Percentiles rank a stretch among this genome's conserved stretches.
These are phyloP conservation scores for Emericellopsis atlantica DNA, from an alignment of 2,329 filamentous ascomycete species.

Conservation along the genomic window DNA sequence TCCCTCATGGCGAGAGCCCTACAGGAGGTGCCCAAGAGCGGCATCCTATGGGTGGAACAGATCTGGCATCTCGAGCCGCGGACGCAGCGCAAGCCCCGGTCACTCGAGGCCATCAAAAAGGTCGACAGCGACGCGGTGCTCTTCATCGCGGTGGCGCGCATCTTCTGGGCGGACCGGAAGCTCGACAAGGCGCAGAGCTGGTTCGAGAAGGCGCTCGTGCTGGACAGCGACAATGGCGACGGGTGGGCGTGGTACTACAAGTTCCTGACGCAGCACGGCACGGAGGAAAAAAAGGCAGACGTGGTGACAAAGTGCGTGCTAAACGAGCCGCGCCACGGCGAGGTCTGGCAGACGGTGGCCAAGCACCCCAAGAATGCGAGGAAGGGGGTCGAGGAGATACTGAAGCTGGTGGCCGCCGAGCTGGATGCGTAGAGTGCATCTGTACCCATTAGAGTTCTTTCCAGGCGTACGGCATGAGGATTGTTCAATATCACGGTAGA, in stretches of 20 bases:
- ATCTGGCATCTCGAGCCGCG: conserved; percentile 90
- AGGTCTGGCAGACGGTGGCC: conserved; percentile 75
- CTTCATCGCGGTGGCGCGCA: conserved; percentile 83
- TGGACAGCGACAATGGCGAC: conserved; percentile 81
- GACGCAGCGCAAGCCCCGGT: conserved; percentile 83
- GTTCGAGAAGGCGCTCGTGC: conserved; percentile 90
- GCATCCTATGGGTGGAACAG: conserved; percentile 82
- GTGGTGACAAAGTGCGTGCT: conserved; percentile 68
- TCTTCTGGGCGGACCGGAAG: conserved; percentile 89
- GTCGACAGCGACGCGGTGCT: conserved; percentile 84
- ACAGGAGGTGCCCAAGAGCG: conserved; percentile 80
- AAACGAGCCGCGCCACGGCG: conserved; percentile 83
- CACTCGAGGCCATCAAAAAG: conserved; percentile 91
- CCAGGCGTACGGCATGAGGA: no score
- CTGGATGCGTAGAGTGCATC: conserved; percentile 12
- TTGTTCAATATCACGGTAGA: no score
- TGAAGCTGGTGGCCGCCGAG: conserved; percentile 60
- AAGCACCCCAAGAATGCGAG: conserved; percentile 77
- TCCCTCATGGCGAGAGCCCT: conserved; percentile 87
- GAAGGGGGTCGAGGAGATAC: conserved; percentile 64
- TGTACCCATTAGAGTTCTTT: no score
- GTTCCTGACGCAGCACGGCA: conserved; percentile 85
- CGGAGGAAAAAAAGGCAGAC: conserved; percentile 80
- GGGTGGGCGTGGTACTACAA: conserved; percentile 98
- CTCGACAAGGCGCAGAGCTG: conserved; percentile 91